These are phyloP conservation scores for Paxillus involutus DNA, from an alignment of 768 basidiomycete species.

Conservation along the genomic window DNA sequence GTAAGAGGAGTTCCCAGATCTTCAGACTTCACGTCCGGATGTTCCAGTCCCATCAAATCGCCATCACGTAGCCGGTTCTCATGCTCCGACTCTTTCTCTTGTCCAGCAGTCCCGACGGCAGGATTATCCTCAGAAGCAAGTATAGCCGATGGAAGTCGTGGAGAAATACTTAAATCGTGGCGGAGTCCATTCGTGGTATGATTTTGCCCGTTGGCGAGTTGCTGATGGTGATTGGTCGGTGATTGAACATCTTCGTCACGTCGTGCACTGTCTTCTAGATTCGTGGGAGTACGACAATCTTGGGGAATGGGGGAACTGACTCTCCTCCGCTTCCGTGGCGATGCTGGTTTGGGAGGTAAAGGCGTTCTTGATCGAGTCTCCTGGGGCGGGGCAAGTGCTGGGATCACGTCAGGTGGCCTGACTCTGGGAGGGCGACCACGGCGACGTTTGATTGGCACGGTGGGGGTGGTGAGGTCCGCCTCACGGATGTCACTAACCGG, in stretches of 20 bases:
- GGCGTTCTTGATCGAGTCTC: conserved; percentile 7
- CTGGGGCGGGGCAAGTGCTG: background rate
- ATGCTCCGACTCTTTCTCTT: background rate
- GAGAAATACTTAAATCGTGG: background rate
- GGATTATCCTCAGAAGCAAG: background rate
- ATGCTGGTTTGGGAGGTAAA: conserved; percentile 16
- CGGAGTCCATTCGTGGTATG: conserved; percentile 16
- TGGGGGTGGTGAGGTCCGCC: conserved; percentile 4
- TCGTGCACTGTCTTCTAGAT: background rate
- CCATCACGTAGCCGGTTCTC: conserved; percentile 1
- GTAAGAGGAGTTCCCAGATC: conserved; percentile 53
- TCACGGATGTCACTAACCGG: background rate
- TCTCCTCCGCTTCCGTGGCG: conserved; percentile 46
- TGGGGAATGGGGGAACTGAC: conserved; percentile 35
- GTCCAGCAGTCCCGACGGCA: background rate
- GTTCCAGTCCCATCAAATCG: conserved; percentile 8
- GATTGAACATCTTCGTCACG: conserved; percentile 8
- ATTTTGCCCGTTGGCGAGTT: conserved; percentile 14
- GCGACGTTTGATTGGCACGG: conserved; percentile 29
- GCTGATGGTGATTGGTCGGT: background rate
- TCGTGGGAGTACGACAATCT: conserved; percentile 19
- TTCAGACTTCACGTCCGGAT: conserved; percentile 48
- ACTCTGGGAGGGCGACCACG: conserved; percentile 32
- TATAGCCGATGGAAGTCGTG: background rate
- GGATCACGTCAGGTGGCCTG: conserved; percentile 11